Evolutionary conservation across 2,329 filamentous ascomycete genomes (phyloP).

Genomic region (Blastomyces silverae): DNA sequence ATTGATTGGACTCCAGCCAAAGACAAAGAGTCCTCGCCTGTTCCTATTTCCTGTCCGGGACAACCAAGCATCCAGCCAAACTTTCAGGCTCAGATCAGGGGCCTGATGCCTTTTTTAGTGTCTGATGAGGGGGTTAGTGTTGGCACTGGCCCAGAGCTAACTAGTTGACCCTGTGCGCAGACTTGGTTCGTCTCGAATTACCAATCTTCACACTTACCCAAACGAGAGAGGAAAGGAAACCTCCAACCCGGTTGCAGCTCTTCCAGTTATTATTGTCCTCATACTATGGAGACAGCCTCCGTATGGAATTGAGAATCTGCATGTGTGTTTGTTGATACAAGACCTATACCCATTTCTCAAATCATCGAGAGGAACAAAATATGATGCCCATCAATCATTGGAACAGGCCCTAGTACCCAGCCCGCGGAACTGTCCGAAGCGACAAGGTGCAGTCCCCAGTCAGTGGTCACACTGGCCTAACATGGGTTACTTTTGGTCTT

Average conservation of each 20-base stretch:
- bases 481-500: neutral
- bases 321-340: neutral
- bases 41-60: neutral
- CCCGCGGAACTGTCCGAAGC: neutral
- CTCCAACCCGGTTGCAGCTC: neutral
- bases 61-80: neutral
- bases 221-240: no score
- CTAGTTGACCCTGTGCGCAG: neutral
- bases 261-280: neutral
- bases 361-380: neutral
- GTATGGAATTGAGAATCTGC: neutral
- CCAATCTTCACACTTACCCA: neutral
- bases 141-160: no score
- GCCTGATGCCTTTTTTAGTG: neutral
- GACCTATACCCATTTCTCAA: neutral
- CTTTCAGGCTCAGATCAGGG: neutral
- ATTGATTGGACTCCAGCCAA: no score
- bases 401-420: neutral
- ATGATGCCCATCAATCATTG: slow-evolving; percentile 3
- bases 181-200: no score
- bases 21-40: neutral
- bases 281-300: neutral
- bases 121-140: neutral
- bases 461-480: neutral
- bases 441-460: neutral